Percentiles rank a stretch among this genome's conserved stretches.
phyloP scores from a whole-genome alignment of 371 early-diverging fungal species.

The Batkoa obscura region DNA sequence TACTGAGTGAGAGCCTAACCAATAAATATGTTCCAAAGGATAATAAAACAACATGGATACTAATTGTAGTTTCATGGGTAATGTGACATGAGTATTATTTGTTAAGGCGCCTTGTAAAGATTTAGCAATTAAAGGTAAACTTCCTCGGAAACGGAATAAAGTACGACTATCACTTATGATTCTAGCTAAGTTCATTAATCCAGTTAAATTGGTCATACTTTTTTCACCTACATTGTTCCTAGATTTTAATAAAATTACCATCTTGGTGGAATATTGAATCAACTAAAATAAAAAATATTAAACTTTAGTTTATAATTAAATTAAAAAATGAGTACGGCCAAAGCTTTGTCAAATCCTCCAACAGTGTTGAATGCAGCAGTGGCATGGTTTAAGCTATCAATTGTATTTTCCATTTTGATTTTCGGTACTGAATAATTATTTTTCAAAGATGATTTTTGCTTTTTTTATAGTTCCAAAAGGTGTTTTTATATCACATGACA shows the following conservation, averaged over 20 bases:
- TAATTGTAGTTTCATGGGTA: neutral
- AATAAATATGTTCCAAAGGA: slow-evolving; percentile 5
- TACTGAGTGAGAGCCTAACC: neutral
- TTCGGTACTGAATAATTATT: too few species aligned
- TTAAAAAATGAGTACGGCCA: neutral
- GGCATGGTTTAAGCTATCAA: too few species aligned
- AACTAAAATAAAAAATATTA: neutral
- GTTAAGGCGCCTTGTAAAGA: neutral
- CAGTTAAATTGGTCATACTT: neutral
- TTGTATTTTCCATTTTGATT: too few species aligned
- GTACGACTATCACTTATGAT: neutral
- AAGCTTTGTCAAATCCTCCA: slow-evolving; percentile 4
- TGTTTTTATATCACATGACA: too few species aligned
- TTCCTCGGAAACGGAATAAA: slow-evolving; percentile 4
- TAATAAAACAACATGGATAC: slow-evolving; percentile 5
- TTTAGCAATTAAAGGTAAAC: neutral
- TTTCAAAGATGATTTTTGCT: too few species aligned
- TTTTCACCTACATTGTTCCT: neutral
- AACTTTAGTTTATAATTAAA: neutral
- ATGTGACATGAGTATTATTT: neutral
- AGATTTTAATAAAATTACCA: neutral
- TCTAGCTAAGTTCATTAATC: neutral
- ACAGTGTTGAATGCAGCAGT: neutral
- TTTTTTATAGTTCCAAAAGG: too few species aligned
- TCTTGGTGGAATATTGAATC: neutral